phyloP scores from a whole-genome alignment of 1,284 basidiomycete species.

The Cryptococcus neoformans region DNA sequence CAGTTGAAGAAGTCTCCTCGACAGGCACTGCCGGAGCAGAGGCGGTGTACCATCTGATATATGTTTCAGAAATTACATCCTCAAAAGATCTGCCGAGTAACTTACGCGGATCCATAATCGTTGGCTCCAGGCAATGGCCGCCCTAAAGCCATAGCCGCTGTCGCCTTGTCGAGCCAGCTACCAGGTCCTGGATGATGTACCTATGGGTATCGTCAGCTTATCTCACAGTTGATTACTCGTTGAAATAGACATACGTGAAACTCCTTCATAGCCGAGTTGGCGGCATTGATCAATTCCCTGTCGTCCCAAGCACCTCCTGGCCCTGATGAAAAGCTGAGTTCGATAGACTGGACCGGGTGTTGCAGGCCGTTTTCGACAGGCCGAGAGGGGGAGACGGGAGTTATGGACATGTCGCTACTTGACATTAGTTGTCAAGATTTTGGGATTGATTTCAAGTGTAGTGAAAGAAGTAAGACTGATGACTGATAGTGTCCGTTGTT shows the following conservation, averaged over 20 bases:
- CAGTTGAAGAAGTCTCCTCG: not conserved
- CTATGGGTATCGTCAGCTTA: slow-evolving; percentile 12
- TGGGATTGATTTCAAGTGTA: not conserved
- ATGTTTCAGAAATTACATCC: not conserved
- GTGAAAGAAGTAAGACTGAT: not conserved
- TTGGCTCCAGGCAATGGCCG: slow-evolving; percentile 36
- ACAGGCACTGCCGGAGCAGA: slow-evolving; percentile 1
- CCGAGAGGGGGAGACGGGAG: not conserved
- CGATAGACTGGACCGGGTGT: slow-evolving; percentile 3
- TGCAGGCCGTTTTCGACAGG: not conserved
- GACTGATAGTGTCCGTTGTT: too few relatives aligned
- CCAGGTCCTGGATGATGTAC: slow-evolving; percentile 48
- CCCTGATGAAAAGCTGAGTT: slow-evolving; percentile 16
- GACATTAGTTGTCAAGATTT: not conserved
- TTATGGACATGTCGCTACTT: not conserved
- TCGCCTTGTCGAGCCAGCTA: slow-evolving; percentile 49
- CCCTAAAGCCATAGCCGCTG: slow-evolving; percentile 41
- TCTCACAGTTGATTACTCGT: not conserved
- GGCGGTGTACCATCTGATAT: slow-evolving; percentile 16
- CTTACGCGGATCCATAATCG: slow-evolving; percentile 37
- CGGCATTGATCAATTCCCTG: slow-evolving; percentile 43
- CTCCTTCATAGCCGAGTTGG: slow-evolving; percentile 46
- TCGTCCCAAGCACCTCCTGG: slow-evolving; percentile 45
- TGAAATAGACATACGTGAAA: slow-evolving; percentile 39
- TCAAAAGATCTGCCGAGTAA: not conserved